A percentile compares a stretch with the other conserved stretches of the same genome.
Evolutionary conservation across 345 rosid genomes (phyloP).

Genomic region (Brassica carinata): DNA sequence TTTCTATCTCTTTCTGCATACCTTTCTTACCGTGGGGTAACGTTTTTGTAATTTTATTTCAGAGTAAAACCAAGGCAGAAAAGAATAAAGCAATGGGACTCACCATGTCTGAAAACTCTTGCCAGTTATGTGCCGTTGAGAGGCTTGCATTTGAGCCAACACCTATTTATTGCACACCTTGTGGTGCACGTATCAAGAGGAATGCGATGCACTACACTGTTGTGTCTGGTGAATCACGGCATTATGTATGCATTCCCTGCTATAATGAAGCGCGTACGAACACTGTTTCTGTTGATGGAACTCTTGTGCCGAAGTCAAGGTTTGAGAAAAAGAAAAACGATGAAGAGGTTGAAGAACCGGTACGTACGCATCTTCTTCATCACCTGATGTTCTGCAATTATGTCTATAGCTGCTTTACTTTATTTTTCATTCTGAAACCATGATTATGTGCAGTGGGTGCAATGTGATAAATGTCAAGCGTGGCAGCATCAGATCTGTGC

Average conservation of each 20-base stretch:
- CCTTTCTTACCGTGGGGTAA: slow-evolving; percentile 1
- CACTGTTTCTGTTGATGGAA: slow-evolving; percentile 72
- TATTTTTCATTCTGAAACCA: slow-evolving; percentile 20
- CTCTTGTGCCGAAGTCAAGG: slow-evolving; percentile 62
- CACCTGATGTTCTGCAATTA: not conserved
- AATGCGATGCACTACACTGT: slow-evolving; percentile 92
- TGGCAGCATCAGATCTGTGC: slow-evolving; percentile 99
- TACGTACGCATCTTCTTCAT: slow-evolving; percentile 40
- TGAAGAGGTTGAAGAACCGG: slow-evolving; percentile 99
- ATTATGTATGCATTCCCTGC: slow-evolving; percentile 93
- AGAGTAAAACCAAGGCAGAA: slow-evolving; percentile 97
- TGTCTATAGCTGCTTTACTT: slow-evolving; percentile 5
- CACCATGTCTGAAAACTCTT: slow-evolving; percentile 94
- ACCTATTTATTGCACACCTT: slow-evolving; percentile 89
- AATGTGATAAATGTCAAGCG: slow-evolving; percentile 98
- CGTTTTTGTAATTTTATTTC: slow-evolving; percentile 30
- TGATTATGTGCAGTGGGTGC: slow-evolving; percentile 88
- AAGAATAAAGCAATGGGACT: slow-evolving; percentile 98
- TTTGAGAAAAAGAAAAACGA: slow-evolving; percentile 98
- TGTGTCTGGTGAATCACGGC: slow-evolving; percentile 88
- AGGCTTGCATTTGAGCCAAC: slow-evolving; percentile 99
- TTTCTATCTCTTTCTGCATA: slow-evolving; percentile 13
- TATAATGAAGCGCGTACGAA: slow-evolving; percentile 92
- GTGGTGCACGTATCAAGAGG: slow-evolving; percentile 97
- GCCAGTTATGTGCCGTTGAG: slow-evolving; percentile 99